Evolutionary conservation across 257 asterid genomes (phyloP), one percentile per base, ranked within the genome.

Genomic region (Ophiorrhiza pumila): DNA sequence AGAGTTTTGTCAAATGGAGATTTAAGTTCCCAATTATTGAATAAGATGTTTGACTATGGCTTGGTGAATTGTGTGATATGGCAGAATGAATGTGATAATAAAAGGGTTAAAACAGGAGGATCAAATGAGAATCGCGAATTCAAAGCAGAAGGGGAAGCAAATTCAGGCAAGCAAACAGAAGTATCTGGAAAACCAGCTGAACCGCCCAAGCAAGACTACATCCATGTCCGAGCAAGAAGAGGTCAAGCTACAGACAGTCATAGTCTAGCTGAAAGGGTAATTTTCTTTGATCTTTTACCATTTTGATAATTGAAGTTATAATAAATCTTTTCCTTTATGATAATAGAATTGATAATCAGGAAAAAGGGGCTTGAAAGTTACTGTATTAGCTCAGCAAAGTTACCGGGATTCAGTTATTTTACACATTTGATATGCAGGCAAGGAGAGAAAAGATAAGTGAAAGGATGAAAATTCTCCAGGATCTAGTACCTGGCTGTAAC

Each of bases 171-270:
- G 72, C 73, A 74, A 2, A 69, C 65, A 23, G 85, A 85, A 22
- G 76, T 62, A 75, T 35, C 79, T 47, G 77, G 58, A 29, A 84
- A 79, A 72, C 71, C 76, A 41, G 47, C 62, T 42, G 88, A 82
- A 58, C 80, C 77, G n/a, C 78, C 83, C 25, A 85, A 85, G 73
- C 85, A 78, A 65, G 89, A 82, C 71, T 85, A 85, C 69, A 85
- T 85, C 53, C 88, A 84, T 73, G 88, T 82, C 46, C 79, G 89
- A 61, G 89, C 85, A 1, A 78, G 87, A 81, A 77, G 89, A 72
- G 89, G 89, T 71, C 87, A 85, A 75, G 89, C 89, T 59, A 85
- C 87, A 37, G 89, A 85, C 57, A 85, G 82, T 74, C 89, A 85
- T 66, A 85, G 87, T 76, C 83, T 85, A 53, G 89, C 87, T 0